Conservation (phyloP, 805 yeast species). For the Candida lessepsii region DNA sequence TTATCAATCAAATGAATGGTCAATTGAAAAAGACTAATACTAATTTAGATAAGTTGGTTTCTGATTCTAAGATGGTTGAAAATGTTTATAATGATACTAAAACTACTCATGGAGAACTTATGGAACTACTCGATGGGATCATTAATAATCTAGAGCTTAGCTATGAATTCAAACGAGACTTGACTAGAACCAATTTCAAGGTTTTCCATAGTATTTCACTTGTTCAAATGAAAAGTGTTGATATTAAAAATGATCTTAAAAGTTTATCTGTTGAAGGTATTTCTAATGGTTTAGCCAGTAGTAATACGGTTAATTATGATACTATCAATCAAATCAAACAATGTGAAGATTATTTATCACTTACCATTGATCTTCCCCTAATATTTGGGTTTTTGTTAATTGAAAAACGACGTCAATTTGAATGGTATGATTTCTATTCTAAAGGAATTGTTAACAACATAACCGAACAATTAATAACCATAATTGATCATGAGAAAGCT, state of each 20-base stretch:
- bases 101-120: neutral
- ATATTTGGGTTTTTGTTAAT: constrained; percentile 68
- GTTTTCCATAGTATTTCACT: constrained; percentile 34
- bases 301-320: constrained; percentile 10
- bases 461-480: constrained; percentile 56
- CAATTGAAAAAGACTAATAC: neutral
- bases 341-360: constrained; percentile 37
- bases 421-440: constrained; percentile 51
- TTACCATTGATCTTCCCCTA: constrained; percentile 65
- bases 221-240: constrained; percentile 39
- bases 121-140: neutral
- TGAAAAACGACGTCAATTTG: constrained; percentile 57
- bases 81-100: neutral
- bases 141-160: constrained; percentile 2
- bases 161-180: constrained; percentile 25
- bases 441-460: constrained; percentile 41
- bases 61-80: neutral
- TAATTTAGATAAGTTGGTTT: neutral
- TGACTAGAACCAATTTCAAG: constrained; percentile 21
- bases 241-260: constrained; percentile 29
- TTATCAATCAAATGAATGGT: neutral
- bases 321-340: constrained; percentile 27
- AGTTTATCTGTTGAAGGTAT: constrained; percentile 18
- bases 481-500: constrained; percentile 55
- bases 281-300: too few relatives aligned